Conservation (phyloP, 768 basidiomycete genomes). For the Mycena floridula region DNA sequence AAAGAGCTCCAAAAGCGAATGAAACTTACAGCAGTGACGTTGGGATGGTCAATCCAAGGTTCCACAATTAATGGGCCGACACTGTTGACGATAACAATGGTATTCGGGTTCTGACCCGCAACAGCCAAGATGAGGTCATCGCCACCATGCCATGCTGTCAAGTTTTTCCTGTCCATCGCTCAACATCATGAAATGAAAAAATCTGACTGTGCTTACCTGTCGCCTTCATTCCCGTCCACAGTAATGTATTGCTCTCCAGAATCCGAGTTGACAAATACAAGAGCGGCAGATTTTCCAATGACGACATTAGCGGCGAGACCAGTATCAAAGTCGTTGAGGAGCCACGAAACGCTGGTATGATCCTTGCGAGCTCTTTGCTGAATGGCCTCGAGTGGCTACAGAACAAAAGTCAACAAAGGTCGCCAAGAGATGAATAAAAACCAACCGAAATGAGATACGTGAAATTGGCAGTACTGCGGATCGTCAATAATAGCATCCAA, state of each 20-base stretch:
- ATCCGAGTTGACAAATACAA: conserved; percentile 80
- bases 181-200: no score
- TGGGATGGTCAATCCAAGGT: conserved; percentile 67
- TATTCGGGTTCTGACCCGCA: conserved; percentile 61
- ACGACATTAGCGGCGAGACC: conserved; percentile 40
- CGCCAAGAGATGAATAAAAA: conserved; percentile 3
- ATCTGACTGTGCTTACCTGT: conserved; percentile 39
- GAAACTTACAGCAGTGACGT: conserved; percentile 56
- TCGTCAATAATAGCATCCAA: background rate
- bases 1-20: conserved; percentile 10
- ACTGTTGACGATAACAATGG: conserved; percentile 63
- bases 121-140: conserved; percentile 68
- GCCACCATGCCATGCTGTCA: conserved; percentile 71
- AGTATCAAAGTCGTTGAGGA: conserved; percentile 65
- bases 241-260: conserved; percentile 83
- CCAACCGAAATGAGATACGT: conserved; percentile 73
- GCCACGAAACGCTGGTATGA: conserved; percentile 60
- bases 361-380: conserved; percentile 65
- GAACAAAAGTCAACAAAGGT: background rate
- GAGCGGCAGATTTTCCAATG: conserved; percentile 49
- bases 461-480: conserved; percentile 56
- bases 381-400: conserved; percentile 74
- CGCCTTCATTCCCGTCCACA: conserved; percentile 75
- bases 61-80: conserved; percentile 57
- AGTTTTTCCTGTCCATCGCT: conserved; percentile 62